These are phyloP conservation scores for Aureobasidium pullulans DNA, from an alignment of 2,329 filamentous ascomycete genomes.

Conservation along the genomic window DNA sequence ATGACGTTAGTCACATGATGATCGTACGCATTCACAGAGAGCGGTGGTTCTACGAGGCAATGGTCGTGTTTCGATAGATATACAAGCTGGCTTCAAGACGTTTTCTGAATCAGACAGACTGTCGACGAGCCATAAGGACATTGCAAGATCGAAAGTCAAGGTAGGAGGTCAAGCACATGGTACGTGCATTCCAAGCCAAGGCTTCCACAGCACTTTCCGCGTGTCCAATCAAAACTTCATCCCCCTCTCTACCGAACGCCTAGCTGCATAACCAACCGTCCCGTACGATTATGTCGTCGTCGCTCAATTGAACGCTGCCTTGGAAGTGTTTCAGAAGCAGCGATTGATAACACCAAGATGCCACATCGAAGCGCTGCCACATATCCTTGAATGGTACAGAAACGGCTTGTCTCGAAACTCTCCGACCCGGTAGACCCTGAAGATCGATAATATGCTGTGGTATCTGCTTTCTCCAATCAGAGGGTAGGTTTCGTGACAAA, in stretches of 20 bases:
- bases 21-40: too few species aligned
- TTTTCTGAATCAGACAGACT: too few species aligned
- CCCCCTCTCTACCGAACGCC: not conserved
- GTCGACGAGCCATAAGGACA: too few species aligned
- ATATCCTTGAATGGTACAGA: not conserved
- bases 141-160: too few species aligned
- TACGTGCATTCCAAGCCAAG: constrained; percentile 1
- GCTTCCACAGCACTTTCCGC: not conserved
- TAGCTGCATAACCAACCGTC: constrained; percentile 1
- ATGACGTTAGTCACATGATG: too few species aligned
- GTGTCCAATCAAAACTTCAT: constrained; percentile 9
- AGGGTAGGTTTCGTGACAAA: constrained; percentile 49
- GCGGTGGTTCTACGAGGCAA: too few species aligned
- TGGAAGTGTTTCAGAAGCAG: not conserved
- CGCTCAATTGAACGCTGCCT: not conserved
- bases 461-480: constrained; percentile 63
- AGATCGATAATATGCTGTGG: constrained; percentile 28
- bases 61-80: too few species aligned
- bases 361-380: not conserved
- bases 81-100: too few species aligned
- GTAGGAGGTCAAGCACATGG: not conserved
- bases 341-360: not conserved
- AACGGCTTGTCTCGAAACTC: not conserved
- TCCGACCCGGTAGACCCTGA: not conserved
- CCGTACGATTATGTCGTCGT: not conserved